Evolutionary conservation across 352 stramenopile species (phyloP), one percentile per base, ranked within the genome.

Genomic region (Globisporangium lucens): DNA sequence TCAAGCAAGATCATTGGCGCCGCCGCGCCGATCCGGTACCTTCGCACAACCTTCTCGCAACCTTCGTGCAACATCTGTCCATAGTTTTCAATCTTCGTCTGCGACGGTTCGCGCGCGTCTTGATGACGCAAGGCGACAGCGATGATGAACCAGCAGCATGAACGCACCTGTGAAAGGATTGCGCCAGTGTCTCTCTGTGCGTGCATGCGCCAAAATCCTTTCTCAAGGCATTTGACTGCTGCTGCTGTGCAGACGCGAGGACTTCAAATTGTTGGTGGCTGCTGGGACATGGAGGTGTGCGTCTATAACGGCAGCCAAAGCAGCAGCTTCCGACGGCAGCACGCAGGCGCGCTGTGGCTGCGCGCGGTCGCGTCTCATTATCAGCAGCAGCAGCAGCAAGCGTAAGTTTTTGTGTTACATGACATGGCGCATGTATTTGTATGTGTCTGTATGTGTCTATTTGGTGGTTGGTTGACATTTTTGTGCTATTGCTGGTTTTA

Each of bases 11-110:
- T 29, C 43, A 65, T 49, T 65, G 60, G 60, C 38, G 43, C 17
- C 9, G 59, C 60, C 46, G 46, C 9, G 59, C 60, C 46, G 46
- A 65, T 65, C 60, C 24, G n/a, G 1, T 8, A 59, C 30, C 49
- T 67, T 67, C 61, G n/a, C 17, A 33, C 51, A 22, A 67, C 62
- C 13, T 61, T 67, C 62, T 22, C 3, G 49, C 51, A 22, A 67
- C 62, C 6, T 61, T 67, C 62, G 33, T 7, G 51, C 52, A 53
- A 67, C 62, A 13, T 61, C 24, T 17, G 3, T 22, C 5, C 43
- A 49, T 49, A 49, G 43, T 12, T 38, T 43, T 65, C 10, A 43
- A 12, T 13, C 17, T 35, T 38, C 6, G 8, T n/a, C 27, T 66
- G 62, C 62, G 62, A 67, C 62, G 51, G 22, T 67, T 67, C 62